A percentile compares a stretch with the other conserved stretches of the same genome.
Conservation (phyloP, 805 yeast genomes). For the Ascoidea tarda region DNA sequence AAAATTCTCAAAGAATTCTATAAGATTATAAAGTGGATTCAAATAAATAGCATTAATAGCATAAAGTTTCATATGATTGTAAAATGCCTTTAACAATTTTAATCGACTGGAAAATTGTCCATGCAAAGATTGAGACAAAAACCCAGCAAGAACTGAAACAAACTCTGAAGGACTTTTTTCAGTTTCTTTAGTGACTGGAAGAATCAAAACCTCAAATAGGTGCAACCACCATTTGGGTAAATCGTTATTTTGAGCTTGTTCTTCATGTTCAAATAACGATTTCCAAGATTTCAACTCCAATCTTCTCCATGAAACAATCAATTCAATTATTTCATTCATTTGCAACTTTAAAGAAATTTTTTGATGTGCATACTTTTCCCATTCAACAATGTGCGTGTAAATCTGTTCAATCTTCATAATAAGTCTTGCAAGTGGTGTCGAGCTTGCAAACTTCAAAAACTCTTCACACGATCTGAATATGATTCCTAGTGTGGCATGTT, state of each 20-base stretch:
- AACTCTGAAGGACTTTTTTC: conserved; percentile 20
- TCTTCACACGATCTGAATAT: conserved; percentile 52
- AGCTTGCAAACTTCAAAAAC: conserved; percentile 43
- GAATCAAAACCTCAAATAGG: conserved; percentile 65
- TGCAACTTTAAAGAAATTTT: conserved; percentile 50
- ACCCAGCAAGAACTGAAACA: conserved; percentile 52
- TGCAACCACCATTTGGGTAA: conserved; percentile 88
- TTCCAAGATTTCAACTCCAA: conserved; percentile 83
- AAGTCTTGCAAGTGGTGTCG: conserved; percentile 62
- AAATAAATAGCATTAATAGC: conserved; percentile 15
- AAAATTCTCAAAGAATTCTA: conserved; percentile 59
- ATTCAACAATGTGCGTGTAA: conserved; percentile 69
- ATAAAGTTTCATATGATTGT: conserved; percentile 30
- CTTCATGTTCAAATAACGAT: conserved; percentile 55
- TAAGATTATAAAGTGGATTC: conserved; percentile 39
- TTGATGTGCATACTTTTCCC: conserved; percentile 85
- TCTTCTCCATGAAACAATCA: conserved; percentile 85
- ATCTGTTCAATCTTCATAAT: conserved; percentile 79
- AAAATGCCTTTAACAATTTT: conserved; percentile 48
- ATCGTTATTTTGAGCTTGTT: conserved; percentile 26
- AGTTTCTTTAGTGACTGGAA: conserved; percentile 25
- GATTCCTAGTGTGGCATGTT: conserved; percentile 77
- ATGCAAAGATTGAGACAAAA: conserved; percentile 56
- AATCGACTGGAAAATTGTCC: conserved; percentile 65
- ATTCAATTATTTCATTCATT: conserved; percentile 41